Conservation (phyloP, 78 protist genomes). For the Tieghemostelium lacteum region DNA sequence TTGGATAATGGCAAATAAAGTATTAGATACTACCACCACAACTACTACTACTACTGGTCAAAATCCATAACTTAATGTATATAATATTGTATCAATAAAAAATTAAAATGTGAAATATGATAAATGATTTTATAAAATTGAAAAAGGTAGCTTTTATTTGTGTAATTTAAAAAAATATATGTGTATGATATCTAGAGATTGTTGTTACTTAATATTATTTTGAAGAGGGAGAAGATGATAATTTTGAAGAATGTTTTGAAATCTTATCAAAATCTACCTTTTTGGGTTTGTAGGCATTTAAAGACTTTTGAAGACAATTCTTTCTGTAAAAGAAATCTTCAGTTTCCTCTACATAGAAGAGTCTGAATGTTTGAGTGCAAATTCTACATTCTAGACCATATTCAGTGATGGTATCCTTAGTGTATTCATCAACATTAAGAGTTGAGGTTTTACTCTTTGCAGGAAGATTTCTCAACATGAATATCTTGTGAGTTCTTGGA, state of each 20-base stretch:
- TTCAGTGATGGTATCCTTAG: conserved; percentile 52
- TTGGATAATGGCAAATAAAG: conserved; percentile 48
- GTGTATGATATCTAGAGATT: too few species aligned
- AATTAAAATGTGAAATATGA: too few species aligned
- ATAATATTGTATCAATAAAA: too few species aligned
- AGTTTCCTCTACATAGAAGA: conserved; percentile 83
- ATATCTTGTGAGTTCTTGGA: conserved; percentile 61
- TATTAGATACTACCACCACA: background rate
- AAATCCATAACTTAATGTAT: too few species aligned
- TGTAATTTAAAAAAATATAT: too few species aligned
- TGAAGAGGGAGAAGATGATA: background rate
- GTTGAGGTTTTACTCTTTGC: conserved; percentile 3
- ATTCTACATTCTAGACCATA: conserved; percentile 74
- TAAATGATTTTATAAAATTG: too few species aligned
- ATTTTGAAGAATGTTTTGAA: background rate
- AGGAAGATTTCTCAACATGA: conserved; percentile 47
- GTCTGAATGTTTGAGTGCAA: conserved; percentile 75
- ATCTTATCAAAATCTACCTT: conserved; percentile 22
- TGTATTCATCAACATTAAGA: background rate
- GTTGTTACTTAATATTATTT: too few species aligned
- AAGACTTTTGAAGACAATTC: conserved; percentile 1
- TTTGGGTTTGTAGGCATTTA: background rate
- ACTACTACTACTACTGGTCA: too few species aligned
- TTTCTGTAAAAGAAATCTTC: conserved; percentile 78
- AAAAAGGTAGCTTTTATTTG: too few species aligned